Conservation (phyloP, 2,329 filamentous ascomycete genomes). For the Aspergillus novofumigatus region DNA sequence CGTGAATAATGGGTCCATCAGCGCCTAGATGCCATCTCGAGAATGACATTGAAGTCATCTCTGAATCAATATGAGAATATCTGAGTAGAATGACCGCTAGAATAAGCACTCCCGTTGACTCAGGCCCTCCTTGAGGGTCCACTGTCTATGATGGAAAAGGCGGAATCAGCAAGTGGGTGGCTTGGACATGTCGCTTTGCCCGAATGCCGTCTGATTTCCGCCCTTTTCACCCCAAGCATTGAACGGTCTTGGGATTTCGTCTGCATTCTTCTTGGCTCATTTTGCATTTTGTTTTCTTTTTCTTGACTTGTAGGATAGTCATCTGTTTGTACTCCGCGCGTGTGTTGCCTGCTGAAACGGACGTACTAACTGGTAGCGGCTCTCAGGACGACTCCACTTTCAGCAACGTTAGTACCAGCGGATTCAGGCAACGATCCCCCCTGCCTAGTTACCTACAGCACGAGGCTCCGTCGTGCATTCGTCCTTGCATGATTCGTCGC, state of each 20-base stretch:
- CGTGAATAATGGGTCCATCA: not conserved
- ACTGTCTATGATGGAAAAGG: not conserved
- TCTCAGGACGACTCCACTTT: not conserved
- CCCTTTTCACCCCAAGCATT: not conserved
- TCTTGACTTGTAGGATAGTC: not conserved
- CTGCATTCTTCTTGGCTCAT: not conserved
- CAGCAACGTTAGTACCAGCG: not conserved
- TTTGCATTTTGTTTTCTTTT: not conserved
- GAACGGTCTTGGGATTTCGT: not conserved
- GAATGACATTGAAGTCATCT: not conserved
- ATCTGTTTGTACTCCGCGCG: not conserved
- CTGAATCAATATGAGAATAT: not conserved
- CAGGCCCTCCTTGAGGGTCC: not conserved
- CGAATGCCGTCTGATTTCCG: not conserved
- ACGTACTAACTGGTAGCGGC: not conserved
- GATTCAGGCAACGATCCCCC: not conserved
- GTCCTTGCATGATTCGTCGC: not conserved
- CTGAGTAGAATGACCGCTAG: not conserved
- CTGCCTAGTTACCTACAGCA: not conserved
- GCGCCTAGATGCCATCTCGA: not conserved
- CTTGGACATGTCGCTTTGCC: constrained; percentile 1
- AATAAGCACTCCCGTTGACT: not conserved
- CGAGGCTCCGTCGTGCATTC: not conserved
- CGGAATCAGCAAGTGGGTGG: constrained; percentile 1
- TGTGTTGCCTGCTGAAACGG: not conserved